A percentile compares a stretch with the other conserved stretches of the same genome.
Evolutionary conservation across 805 yeast genomes (phyloP).

Genomic region (Candida dendrica): DNA sequence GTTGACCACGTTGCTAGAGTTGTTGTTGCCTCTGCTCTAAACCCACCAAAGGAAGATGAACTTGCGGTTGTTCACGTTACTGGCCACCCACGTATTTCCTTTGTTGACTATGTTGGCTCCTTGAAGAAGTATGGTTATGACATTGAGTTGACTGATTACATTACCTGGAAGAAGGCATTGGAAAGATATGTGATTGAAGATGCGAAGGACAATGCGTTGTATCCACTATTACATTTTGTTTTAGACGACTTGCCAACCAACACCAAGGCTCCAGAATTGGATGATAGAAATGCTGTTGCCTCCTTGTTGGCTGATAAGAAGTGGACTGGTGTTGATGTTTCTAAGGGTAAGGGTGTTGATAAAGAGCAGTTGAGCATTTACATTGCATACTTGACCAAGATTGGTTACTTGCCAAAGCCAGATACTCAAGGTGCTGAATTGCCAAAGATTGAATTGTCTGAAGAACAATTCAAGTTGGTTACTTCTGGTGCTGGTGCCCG

Average conservation of each 20-base stretch:
- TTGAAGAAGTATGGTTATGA: slow-evolving; percentile 68
- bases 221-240: slow-evolving; percentile 90
- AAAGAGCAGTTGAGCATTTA: slow-evolving; percentile 62
- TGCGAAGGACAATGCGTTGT: slow-evolving; percentile 76
- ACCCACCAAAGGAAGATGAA: slow-evolving; percentile 50
- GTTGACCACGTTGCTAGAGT: slow-evolving; percentile 97
- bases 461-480: slow-evolving; percentile 51
- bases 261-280: slow-evolving; percentile 93
- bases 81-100: slow-evolving; percentile 86
- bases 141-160: slow-evolving; percentile 56
- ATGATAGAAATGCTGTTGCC: slow-evolving; percentile 74
- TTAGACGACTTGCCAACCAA: slow-evolving; percentile 85
- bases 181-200: slow-evolving; percentile 73
- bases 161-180: slow-evolving; percentile 68
- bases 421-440: slow-evolving; percentile 33
- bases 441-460: slow-evolving; percentile 50
- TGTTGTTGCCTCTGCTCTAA: slow-evolving; percentile 73
- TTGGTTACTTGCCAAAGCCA: slow-evolving; percentile 75
- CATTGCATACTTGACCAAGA: slow-evolving; percentile 68
- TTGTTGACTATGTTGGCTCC: slow-evolving; percentile 66
- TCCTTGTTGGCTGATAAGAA: slow-evolving; percentile 54
- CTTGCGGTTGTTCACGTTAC: slow-evolving; percentile 90
- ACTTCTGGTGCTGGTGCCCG: slow-evolving; percentile 70
- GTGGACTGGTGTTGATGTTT: slow-evolving; percentile 60
- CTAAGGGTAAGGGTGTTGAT: slow-evolving; percentile 73